Base-by-base conservation (phyloP, 495 filamentous ascomycete species). In the Xylaria intraflava region DNA sequence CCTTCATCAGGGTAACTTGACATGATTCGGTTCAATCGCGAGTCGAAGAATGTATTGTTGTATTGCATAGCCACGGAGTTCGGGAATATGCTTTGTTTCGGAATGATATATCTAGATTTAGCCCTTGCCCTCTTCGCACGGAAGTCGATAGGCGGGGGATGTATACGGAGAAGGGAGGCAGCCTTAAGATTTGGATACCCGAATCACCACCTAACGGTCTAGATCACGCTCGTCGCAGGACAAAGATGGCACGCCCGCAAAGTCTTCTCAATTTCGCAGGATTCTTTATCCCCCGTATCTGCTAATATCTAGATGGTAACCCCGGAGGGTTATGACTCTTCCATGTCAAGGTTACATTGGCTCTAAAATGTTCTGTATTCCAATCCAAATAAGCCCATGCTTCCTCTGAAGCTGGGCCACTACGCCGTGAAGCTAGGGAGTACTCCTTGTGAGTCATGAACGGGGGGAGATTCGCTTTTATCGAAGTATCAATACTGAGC, bases 1-100 rank as follows among this genome's bases (percentile, higher is more conserved):
- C 67, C 30, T 75, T 64, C 57, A 71, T 76, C 33, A 66, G 56
- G 40, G 0, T 47, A n/a, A 40, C 58, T 33, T 64, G 30, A 50
- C 42, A 11, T 16, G 9, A 20, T 29, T 16, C 3, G 11, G 26
- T 45, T 33, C 30, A 44, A 30, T 35, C 43, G 20, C 35, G 51
- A 29, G 30, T 38, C 20, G 24, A 40, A 48, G 36, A 22, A 39
- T 54, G 20, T 39, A 22, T n/a, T 19, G 51, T 33, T 14, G 36
- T 50, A 57, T 36, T 55, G 58, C 64, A 66, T 64, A 66, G 64
- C 53, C 58, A 64, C 42, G 64, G 64, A 59, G 64, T 66, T 64
- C 40, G n/a, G 38, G 51, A 3, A 9, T 45, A 10, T 51, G 19
- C 23, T 51, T 38, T 51, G 14, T n/a, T 46, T 46, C 3, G 16